Conservation (phyloP, 176 grass and related monocot species). For the Carex littledalei region DNA sequence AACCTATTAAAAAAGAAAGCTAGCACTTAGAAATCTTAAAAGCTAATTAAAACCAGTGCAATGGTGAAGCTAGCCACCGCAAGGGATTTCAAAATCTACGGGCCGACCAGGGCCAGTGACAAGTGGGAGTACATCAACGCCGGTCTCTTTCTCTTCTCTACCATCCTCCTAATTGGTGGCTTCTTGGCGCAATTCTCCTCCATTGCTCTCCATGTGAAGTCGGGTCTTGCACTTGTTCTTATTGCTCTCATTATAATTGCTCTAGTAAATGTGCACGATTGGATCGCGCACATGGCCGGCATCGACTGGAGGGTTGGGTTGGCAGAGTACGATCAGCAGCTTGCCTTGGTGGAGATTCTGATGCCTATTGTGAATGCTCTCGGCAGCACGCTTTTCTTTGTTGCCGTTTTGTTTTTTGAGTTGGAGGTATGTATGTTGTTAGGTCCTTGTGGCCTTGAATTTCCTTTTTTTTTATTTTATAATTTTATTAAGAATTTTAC, state of each 20-base stretch:
- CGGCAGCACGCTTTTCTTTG: slow-evolving; percentile 47
- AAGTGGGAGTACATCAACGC: slow-evolving; percentile 88
- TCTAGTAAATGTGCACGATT: slow-evolving; percentile 59
- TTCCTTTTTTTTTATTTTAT: background rate
- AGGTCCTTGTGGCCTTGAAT: background rate
- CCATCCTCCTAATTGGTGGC: slow-evolving; percentile 37
- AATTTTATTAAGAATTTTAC: background rate
- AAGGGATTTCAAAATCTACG: slow-evolving; percentile 62
- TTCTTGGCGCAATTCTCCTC: slow-evolving; percentile 44
- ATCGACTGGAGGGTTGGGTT: slow-evolving; percentile 51
- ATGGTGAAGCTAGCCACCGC: slow-evolving; percentile 93
- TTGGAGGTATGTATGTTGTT: slow-evolving; percentile 38
- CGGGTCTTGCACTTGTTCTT: slow-evolving; percentile 38
- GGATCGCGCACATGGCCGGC: slow-evolving; percentile 58
- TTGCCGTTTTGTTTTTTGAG: slow-evolving; percentile 59
- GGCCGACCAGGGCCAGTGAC: slow-evolving; percentile 30
- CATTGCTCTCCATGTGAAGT: slow-evolving; percentile 6
- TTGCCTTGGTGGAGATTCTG: slow-evolving; percentile 65
- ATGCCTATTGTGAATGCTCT: slow-evolving; percentile 42
- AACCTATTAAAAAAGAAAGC: no score
- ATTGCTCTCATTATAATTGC: slow-evolving; percentile 29
- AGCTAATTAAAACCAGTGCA: background rate
- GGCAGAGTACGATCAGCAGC: slow-evolving; percentile 47
- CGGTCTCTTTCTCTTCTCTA: slow-evolving; percentile 49
- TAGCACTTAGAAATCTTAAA: background rate